phyloP scores from a whole-genome alignment of 2,329 filamentous ascomycete species.

The Pseudogymnoascus destructans region DNA sequence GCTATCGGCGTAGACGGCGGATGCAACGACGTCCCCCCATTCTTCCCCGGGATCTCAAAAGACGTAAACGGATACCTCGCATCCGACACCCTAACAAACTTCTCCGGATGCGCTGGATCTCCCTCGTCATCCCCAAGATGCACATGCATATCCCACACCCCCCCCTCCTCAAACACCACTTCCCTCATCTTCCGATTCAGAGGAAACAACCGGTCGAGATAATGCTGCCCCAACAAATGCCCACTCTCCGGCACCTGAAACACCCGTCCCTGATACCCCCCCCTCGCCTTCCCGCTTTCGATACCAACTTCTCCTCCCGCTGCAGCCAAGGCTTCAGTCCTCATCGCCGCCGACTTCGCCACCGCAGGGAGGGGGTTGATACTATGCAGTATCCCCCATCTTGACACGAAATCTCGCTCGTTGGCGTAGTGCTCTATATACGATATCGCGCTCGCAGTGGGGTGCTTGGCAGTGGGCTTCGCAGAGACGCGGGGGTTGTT shows the following conservation, averaged over 20 bases:
- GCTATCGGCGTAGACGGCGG: not conserved
- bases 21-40: not conserved
- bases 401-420: constrained; percentile 57
- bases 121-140: constrained; percentile 35
- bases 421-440: constrained; percentile 76
- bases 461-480: constrained; percentile 25
- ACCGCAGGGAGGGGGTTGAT: constrained; percentile 15
- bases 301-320: constrained; percentile 33
- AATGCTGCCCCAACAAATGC: constrained; percentile 26
- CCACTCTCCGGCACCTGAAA: constrained; percentile 15
- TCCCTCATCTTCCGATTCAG: constrained; percentile 9
- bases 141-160: not conserved
- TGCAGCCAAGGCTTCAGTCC: not conserved
- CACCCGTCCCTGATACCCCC: constrained; percentile 8
- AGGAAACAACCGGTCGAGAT: constrained; percentile 26
- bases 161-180: not conserved
- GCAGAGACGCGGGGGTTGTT: constrained; percentile 53
- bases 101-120: constrained; percentile 44
- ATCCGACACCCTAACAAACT: constrained; percentile 44
- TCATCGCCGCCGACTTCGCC: not conserved
- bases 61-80: not conserved
- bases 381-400: constrained; percentile 63
- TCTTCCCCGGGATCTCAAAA: not conserved
- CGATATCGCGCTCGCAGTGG: constrained; percentile 41
- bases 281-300: not conserved